Evolutionary conservation across 2,329 filamentous ascomycete species (phyloP).

Genomic region (Clonostachys chloroleuca): DNA sequence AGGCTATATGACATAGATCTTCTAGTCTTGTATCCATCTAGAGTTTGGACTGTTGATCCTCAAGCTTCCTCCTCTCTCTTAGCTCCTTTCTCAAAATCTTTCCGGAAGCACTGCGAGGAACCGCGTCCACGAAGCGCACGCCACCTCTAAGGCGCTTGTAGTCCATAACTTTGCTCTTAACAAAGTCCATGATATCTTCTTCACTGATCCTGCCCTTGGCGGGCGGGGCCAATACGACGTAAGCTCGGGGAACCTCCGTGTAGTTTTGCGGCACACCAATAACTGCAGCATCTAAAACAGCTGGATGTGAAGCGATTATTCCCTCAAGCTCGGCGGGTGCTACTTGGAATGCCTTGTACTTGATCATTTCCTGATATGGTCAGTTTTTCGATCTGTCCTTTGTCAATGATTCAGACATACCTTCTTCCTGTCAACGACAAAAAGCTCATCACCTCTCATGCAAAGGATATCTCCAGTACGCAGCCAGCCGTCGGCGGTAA

Average conservation of each 20-base stretch:
- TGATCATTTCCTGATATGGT: constrained; percentile 47
- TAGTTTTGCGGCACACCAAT: constrained; percentile 45
- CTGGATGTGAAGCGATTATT: constrained; percentile 30
- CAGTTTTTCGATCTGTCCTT: constrained; percentile 17
- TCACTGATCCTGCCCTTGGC: constrained; percentile 14
- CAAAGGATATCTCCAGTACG: constrained; percentile 76
- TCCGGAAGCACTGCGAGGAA: constrained; percentile 61
- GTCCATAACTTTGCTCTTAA: constrained; percentile 27
- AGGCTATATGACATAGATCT: background rate
- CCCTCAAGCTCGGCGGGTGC: constrained; percentile 61
- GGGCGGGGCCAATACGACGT: constrained; percentile 17
- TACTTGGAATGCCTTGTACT: constrained; percentile 59
- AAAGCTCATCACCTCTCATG: constrained; percentile 65
- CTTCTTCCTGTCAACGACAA: constrained; percentile 78
- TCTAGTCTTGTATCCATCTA: background rate
- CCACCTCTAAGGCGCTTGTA: constrained; percentile 68
- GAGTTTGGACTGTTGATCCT: background rate
- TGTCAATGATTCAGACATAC: constrained; percentile 12
- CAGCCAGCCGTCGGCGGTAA: constrained; percentile 58
- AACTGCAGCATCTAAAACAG: constrained; percentile 53
- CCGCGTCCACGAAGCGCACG: constrained; percentile 56
- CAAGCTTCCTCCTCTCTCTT: constrained; percentile 20
- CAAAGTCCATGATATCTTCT: constrained; percentile 15
- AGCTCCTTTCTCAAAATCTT: constrained; percentile 39
- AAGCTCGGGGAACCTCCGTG: constrained; percentile 43